These are phyloP conservation scores for Ganoderma leucocontextum DNA, from an alignment of 1,284 basidiomycete species.

Conservation along the genomic window DNA sequence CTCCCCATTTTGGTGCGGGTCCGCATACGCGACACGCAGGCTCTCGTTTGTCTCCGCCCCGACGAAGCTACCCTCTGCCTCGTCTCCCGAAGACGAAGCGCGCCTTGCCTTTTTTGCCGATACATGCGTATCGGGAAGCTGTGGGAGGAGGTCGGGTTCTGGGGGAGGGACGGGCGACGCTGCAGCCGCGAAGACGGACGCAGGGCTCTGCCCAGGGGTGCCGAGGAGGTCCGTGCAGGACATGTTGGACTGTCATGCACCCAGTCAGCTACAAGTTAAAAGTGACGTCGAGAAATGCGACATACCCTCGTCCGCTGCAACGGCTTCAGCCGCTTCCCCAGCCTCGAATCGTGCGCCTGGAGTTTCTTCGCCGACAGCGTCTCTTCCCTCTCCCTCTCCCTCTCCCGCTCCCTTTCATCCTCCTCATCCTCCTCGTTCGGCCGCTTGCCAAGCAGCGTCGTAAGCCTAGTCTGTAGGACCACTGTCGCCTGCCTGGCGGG, in stretches of 20 bases:
- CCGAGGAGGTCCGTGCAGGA: constrained; percentile 9
- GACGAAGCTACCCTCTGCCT: constrained; percentile 41
- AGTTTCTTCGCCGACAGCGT: constrained; percentile 12
- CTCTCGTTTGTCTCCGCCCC: constrained; percentile 42
- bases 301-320: constrained; percentile 53
- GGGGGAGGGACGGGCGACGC: constrained; percentile 1
- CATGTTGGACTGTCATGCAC: not conserved
- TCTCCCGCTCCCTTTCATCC: not conserved
- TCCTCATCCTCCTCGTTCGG: constrained; percentile 51
- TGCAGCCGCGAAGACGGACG: constrained; percentile 2
- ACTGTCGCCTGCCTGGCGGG: constrained; percentile 53
- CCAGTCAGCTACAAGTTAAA: not conserved
- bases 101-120: not conserved
- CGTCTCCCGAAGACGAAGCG: constrained; percentile 23
- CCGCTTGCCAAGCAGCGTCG: constrained; percentile 72
- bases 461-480: constrained; percentile 69
- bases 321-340: constrained; percentile 53
- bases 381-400: constrained; percentile 45
- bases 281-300: not conserved
- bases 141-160: constrained; percentile 15
- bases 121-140: constrained; percentile 1
- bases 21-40: constrained; percentile 70
- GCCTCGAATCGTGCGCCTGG: constrained; percentile 31
- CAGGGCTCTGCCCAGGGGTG: constrained; percentile 10
- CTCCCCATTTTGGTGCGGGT: constrained; percentile 67